phyloP scores from a whole-genome alignment of 1,284 basidiomycete species.

The Testicularia cyperi region DNA sequence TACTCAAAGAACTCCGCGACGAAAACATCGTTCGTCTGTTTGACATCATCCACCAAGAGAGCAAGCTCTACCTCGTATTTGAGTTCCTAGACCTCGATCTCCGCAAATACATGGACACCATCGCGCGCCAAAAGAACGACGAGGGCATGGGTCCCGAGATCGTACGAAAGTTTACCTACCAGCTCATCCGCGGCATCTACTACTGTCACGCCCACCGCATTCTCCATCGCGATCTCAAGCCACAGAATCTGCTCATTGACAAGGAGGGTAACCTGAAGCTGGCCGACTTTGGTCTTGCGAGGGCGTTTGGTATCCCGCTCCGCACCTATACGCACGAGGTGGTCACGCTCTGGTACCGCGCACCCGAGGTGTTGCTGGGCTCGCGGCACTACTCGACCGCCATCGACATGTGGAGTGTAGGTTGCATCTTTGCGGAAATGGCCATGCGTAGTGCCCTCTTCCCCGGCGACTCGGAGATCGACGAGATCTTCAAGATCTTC shows the following conservation, averaged over 20 bases:
- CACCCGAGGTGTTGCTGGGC: constrained; percentile 92
- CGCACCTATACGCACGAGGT: constrained; percentile 96
- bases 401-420: constrained; percentile 98
- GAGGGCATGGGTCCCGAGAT: constrained; percentile 71
- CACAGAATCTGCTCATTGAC: constrained; percentile 95
- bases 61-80: constrained; percentile 94
- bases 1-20: constrained; percentile 93
- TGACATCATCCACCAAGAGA: constrained; percentile 95
- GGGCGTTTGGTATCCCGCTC: constrained; percentile 96
- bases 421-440: constrained; percentile 88
- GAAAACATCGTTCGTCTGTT: constrained; percentile 89
- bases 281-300: constrained; percentile 92
- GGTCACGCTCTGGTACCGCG: constrained; percentile 97
- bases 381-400: constrained; percentile 91
- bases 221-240: constrained; percentile 94
- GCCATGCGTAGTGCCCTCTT: constrained; percentile 87
- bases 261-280: constrained; percentile 65
- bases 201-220: constrained; percentile 97
- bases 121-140: constrained; percentile 55
- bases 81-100: constrained; percentile 93
- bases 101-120: constrained; percentile 89
- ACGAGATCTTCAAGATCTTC: constrained; percentile 99
- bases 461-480: constrained; percentile 98
- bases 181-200: constrained; percentile 80
- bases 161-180: constrained; percentile 89